phyloP scores from a whole-genome alignment of 108 stramenopile genomes.

The Cylindrotheca fusiformis region DNA sequence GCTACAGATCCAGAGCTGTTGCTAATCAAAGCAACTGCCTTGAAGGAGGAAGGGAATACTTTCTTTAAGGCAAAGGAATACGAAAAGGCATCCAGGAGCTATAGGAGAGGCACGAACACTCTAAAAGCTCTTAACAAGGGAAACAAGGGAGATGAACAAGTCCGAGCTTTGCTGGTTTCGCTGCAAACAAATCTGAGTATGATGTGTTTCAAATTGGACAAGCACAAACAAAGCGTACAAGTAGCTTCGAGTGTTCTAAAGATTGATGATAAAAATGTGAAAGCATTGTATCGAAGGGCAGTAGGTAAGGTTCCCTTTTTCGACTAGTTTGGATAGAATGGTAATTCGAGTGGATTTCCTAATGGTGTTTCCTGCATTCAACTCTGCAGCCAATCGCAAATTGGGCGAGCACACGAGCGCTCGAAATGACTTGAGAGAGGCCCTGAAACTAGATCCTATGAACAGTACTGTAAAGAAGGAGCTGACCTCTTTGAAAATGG shows the following conservation, averaged over 20 bases:
- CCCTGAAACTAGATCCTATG: constrained; percentile 47
- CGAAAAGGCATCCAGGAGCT: constrained; percentile 64
- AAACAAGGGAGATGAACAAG: constrained; percentile 74
- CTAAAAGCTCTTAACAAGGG: constrained; percentile 63
- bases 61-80: constrained; percentile 62
- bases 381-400: constrained; percentile 38
- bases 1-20: constrained; percentile 42
- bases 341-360: too few relatives aligned
- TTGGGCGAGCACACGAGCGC: constrained; percentile 61
- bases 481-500: constrained; percentile 50
- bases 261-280: constrained; percentile 71
- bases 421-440: constrained; percentile 50
- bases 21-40: constrained; percentile 50
- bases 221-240: constrained; percentile 48
- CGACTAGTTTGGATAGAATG: too few relatives aligned
- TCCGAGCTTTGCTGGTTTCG: constrained; percentile 58
- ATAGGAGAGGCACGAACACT: constrained; percentile 62
- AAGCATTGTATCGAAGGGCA: constrained; percentile 81
- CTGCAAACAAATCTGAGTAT: constrained; percentile 81
- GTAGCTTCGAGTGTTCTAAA: constrained; percentile 69
- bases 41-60: constrained; percentile 80
- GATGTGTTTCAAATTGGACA: constrained; percentile 75
- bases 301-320: too few relatives aligned
- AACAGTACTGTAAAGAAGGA: constrained; percentile 74
- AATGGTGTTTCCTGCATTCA: too few relatives aligned